Percentiles rank a stretch among this genome's conserved stretches.
These are phyloP conservation scores for Paraphaeosphaeria minitans DNA, from an alignment of 2,329 filamentous ascomycete species.

Conservation along the genomic window DNA sequence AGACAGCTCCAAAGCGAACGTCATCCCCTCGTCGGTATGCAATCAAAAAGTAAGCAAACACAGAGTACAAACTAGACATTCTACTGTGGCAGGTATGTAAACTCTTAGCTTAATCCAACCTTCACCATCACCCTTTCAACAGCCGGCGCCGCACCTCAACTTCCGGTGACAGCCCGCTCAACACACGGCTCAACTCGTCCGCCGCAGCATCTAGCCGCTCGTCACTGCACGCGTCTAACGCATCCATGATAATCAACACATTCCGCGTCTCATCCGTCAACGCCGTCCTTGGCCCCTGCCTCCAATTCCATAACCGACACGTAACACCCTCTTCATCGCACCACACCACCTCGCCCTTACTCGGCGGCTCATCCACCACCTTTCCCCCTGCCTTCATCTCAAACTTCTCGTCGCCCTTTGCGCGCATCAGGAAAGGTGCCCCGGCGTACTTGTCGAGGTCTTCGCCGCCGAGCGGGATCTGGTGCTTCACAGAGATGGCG, in stretches of 20 bases:
- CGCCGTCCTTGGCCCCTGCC: slow-evolving; percentile 46
- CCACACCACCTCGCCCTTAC: slow-evolving; percentile 47
- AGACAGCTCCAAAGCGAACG: too few relatives aligned
- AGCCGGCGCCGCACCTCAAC: background rate
- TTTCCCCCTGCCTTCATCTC: slow-evolving; percentile 39
- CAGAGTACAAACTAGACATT: too few relatives aligned
- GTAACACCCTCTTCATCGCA: slow-evolving; percentile 47
- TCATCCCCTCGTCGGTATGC: too few relatives aligned
- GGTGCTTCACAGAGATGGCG: slow-evolving; percentile 47
- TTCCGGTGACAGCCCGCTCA: background rate
- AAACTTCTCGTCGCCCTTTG: slow-evolving; percentile 45
- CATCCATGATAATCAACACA: slow-evolving; percentile 47
- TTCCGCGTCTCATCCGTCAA: slow-evolving; percentile 42
- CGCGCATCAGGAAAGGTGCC: slow-evolving; percentile 35
- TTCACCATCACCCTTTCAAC: background rate
- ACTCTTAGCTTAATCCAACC: background rate
- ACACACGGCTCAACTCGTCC: slow-evolving; percentile 26
- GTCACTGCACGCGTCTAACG: slow-evolving; percentile 29
- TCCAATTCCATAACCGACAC: slow-evolving; percentile 50
- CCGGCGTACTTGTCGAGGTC: slow-evolving; percentile 48
- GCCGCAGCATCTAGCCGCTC: slow-evolving; percentile 31
- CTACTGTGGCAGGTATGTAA: too few relatives aligned
- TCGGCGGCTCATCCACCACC: slow-evolving; percentile 24
- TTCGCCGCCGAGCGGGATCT: slow-evolving; percentile 48
- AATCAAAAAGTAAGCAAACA: too few relatives aligned